Conservation (phyloP, 2,329 filamentous ascomycete genomes). For the Verticillium longisporum region DNA sequence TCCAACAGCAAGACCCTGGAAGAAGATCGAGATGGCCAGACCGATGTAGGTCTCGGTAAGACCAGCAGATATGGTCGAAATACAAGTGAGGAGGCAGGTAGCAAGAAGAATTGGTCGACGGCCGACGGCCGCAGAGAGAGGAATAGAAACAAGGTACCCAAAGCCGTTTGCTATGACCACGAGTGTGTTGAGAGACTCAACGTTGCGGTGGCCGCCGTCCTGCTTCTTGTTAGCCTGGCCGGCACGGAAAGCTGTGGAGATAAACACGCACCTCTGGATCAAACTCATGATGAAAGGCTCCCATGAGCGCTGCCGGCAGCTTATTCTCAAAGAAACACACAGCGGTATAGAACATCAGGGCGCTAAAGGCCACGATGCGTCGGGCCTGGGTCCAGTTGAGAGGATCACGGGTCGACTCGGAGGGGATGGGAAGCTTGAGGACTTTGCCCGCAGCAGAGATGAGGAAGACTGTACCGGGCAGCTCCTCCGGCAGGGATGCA, state of each 20-base stretch:
- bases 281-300: slow-evolving; percentile 14
- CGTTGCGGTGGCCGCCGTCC: slow-evolving; percentile 17
- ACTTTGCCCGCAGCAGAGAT: slow-evolving; percentile 22
- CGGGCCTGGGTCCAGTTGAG: slow-evolving; percentile 18
- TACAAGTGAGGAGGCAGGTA: slow-evolving; percentile 12
- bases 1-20: slow-evolving; percentile 21
- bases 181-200: slow-evolving; percentile 18
- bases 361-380: slow-evolving; percentile 10
- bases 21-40: slow-evolving; percentile 17
- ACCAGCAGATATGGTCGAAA: slow-evolving; percentile 17
- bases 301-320: slow-evolving; percentile 13
- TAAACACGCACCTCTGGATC: slow-evolving; percentile 8
- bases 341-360: slow-evolving; percentile 12
- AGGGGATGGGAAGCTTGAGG: slow-evolving; percentile 23
- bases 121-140: slow-evolving; percentile 26
- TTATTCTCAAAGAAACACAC: slow-evolving; percentile 15
- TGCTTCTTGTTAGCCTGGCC: neutral
- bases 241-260: neutral
- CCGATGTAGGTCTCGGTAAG: slow-evolving; percentile 19
- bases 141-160: slow-evolving; percentile 28
- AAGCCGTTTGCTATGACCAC: slow-evolving; percentile 25
- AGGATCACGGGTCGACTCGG: slow-evolving; percentile 19
- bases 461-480: slow-evolving; percentile 21
- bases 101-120: slow-evolving; percentile 26
- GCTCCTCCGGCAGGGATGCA: slow-evolving; percentile 4